Evolutionary conservation across 257 asterid species (phyloP).

Genomic region (Lavandula angustifolia): DNA sequence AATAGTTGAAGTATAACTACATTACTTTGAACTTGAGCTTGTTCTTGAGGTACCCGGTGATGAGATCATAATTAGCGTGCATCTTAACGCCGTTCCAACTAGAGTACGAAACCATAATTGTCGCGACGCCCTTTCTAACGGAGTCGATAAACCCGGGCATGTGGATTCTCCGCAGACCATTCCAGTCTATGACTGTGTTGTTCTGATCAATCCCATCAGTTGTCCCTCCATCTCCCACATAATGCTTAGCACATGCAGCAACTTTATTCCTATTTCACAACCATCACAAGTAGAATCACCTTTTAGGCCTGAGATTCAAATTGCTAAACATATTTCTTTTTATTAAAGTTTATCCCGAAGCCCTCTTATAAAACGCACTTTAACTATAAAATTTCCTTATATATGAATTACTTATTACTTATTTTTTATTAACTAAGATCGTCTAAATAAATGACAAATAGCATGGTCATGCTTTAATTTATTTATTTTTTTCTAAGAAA

Average conservation of each 20-base stretch:
- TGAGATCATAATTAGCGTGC: conserved; percentile 49
- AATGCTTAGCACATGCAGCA: conserved; percentile 45
- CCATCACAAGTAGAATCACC: background rate
- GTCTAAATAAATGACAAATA: too few species aligned
- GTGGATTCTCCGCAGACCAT: conserved; percentile 38
- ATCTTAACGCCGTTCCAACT: conserved; percentile 55
- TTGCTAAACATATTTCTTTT: too few species aligned
- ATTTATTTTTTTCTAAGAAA: too few species aligned
- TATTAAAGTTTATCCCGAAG: too few species aligned
- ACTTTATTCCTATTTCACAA: conserved; percentile 32
- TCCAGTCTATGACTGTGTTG: conserved; percentile 44
- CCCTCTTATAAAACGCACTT: too few species aligned
- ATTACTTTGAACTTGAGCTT: conserved; percentile 50
- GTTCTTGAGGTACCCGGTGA: conserved; percentile 50
- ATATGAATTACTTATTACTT: too few species aligned
- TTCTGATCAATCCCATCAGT: conserved; percentile 42
- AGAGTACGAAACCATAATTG: conserved; percentile 50
- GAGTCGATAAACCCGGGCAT: conserved; percentile 58
- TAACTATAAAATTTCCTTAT: too few species aligned
- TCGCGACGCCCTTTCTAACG: conserved; percentile 43
- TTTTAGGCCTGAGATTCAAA: too few species aligned
- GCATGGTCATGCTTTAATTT: too few species aligned
- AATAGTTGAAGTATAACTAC: too few species aligned
- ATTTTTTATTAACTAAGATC: too few species aligned
- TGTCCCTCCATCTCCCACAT: conserved; percentile 54